Base-by-base conservation (phyloP, 2,329 filamentous ascomycete species). In the Phaeosphaeriaceae sp. region DNA sequence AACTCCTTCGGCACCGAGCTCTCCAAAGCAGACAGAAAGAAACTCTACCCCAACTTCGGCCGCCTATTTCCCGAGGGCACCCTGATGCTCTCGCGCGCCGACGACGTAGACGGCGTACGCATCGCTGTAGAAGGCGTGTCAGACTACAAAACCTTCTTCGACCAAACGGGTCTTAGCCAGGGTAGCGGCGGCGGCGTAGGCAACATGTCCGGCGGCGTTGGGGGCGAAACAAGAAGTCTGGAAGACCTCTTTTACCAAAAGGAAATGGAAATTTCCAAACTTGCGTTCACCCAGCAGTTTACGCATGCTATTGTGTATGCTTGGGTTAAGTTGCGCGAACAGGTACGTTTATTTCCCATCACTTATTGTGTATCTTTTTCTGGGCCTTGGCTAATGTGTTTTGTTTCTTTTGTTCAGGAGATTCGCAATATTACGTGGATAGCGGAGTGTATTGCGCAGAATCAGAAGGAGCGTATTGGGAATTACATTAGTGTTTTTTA, bases 391-490 rank as follows among this genome's bases (percentile, higher is more conserved):
- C n/a, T n/a, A n/a, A n/a, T n/a, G n/a, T n/a, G n/a, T n/a, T n/a
- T n/a, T n/a, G n/a, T n/a, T n/a, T n/a, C n/a, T 6, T 9, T 33
- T 15, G 8, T 29, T 12, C 45, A 97, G 92, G 94, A 99, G 88
- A 97, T 97, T 67, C 89, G 94, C 60, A 99, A 99, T 77, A 96
- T 99, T 70, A 97, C 94, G 42, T 99, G 94, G 94, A 99, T 99
- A 75, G 89, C 94, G 17, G 94, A 99, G 77, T 99, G 94, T 79
- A 99, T 99, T 83, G 94, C 94, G 47, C 94, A 99, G 78, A 97
- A 96, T 80, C 94, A 99, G 78, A 99, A 99, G 81, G 94, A 99
- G 76, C 86, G 94, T 72, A 97, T 99, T 73, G 89, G 90, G 65
- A 99, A 97, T 78, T 99, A 96, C 77, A 99, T 99, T 74, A 96